Percentiles rank a stretch among this genome's conserved stretches.
Evolutionary conservation across 305 asterid genomes (phyloP).

Genomic region (Solanum hybrid): DNA sequence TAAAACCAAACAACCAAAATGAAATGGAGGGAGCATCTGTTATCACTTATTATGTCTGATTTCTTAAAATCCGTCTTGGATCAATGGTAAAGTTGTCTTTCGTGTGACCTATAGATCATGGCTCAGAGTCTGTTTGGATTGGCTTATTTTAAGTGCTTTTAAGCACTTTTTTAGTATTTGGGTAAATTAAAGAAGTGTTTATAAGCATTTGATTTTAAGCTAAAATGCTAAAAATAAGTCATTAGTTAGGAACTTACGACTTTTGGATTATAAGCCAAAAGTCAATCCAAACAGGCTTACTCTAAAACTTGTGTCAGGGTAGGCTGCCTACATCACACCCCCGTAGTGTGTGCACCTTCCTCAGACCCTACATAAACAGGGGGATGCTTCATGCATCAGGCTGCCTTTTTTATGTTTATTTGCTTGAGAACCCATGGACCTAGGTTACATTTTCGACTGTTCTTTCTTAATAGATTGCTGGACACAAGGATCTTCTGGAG

Average conservation of each 20-base stretch:
- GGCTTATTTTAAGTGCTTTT: not conserved
- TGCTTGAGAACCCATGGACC: not conserved
- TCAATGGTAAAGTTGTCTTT: not conserved
- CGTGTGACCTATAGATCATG: not conserved
- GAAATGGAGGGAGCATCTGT: not conserved
- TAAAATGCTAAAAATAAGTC: not conserved
- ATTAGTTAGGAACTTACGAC: not conserved
- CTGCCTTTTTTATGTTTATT: not conserved
- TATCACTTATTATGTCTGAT: not conserved
- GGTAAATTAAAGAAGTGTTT: not conserved
- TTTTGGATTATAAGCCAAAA: not conserved
- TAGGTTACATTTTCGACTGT: not conserved
- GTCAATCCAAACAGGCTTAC: not conserved
- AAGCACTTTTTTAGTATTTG: not conserved
- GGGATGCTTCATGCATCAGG: not conserved
- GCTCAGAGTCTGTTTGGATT: not conserved
- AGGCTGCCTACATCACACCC: not conserved
- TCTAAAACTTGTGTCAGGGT: not conserved
- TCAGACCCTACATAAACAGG: not conserved
- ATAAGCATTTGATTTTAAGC: not conserved
- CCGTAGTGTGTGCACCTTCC: not conserved
- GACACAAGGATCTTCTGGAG: constrained; percentile 47
- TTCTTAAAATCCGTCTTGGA: not conserved
- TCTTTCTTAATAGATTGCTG: constrained; percentile 29
- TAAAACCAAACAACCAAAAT: not conserved